Evolutionary conservation across 805 yeast species (phyloP), one percentile per base, ranked within the genome.

Genomic region (Zygoascus tannicola): DNA sequence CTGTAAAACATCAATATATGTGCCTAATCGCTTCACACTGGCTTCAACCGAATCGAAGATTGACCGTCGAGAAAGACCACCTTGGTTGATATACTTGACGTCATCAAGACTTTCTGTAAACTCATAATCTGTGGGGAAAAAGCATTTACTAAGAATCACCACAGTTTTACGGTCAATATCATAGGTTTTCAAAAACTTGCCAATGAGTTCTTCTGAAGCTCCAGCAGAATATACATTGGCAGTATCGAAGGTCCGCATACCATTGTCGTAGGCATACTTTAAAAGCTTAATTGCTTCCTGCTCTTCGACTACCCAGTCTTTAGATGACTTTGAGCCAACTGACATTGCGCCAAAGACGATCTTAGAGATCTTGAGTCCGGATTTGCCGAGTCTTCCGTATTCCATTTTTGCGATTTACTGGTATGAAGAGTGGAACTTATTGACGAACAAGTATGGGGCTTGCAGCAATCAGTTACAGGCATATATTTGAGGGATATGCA

Each of bases 181-280:
- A 60, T 66, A 76, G 44, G 66, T 63, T 49, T 68, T 66, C 47
- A 78, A 51, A 50, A 76, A 78, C 54, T 75, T 74, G n/a, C 79
- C 76, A 10, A 78, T 40, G 3, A 75, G 48, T 4, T 56, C 52
- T 55, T 76, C 81, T 21, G 76, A 69, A 2, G 47, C 42, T 4
- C 75, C 76, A 49, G 65, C 59, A 22, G 73, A 68, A 50, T 71
- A 71, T 3, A 56, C 57, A 44, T 69, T 60, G 3, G 74, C 74
- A 2, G 74, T 69, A 43, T 69, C 74, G 47, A 58, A 69, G 4
- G 73, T 70, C 22, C 74, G 57, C 22, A 72, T 48, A 4, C 76
- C 76, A 1, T 44, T 21, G 43, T 71, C 75, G 47, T 71, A 71
- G 22, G 69, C 70, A 30, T 58, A 56, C 52, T 72, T 73, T 54